Evolutionary conservation across 2,329 filamentous ascomycete genomes (phyloP).

Genomic region (Nigrograna mackinnonii): DNA sequence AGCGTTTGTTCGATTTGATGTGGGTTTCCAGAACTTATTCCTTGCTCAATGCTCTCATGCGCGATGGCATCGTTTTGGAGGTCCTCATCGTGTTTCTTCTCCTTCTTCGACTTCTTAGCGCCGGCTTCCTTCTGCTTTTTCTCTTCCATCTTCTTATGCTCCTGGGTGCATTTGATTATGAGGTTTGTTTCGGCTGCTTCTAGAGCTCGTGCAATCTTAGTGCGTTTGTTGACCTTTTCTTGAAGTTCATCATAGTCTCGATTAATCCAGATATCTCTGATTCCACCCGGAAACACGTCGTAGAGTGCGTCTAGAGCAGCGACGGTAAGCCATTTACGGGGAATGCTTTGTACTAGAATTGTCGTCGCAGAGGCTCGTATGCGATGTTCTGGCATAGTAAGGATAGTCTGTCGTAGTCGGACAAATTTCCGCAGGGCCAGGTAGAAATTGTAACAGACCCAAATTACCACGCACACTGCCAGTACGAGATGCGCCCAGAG

Average conservation of each 20-base stretch:
- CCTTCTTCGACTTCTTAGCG: constrained; percentile 55
- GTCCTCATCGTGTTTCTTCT: constrained; percentile 67
- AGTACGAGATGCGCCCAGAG: constrained; percentile 86
- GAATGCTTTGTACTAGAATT: constrained; percentile 89
- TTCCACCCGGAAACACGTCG: constrained; percentile 93
- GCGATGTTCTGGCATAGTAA: constrained; percentile 93
- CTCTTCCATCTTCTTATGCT: constrained; percentile 69
- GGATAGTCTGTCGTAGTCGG: constrained; percentile 88
- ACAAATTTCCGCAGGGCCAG: constrained; percentile 85
- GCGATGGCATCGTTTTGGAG: constrained; percentile 58
- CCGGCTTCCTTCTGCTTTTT: constrained; percentile 68
- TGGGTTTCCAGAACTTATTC: constrained; percentile 60
- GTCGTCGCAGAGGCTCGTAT: constrained; percentile 93
- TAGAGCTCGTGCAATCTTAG: constrained; percentile 70
- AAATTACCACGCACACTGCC: constrained; percentile 75
- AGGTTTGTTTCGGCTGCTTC: constrained; percentile 85
- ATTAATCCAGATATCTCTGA: constrained; percentile 96
- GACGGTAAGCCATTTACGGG: constrained; percentile 84
- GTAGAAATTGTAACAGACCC: constrained; percentile 87
- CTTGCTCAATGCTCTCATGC: constrained; percentile 55
- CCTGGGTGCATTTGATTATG: constrained; percentile 77
- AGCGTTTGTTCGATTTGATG: constrained; percentile 58
- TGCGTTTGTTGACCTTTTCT: constrained; percentile 79
- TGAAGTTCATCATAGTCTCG: constrained; percentile 81
- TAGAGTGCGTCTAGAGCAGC: constrained; percentile 83